Conservation (phyloP, 106 monocot species). For the Acanthochlamys bracteata region DNA sequence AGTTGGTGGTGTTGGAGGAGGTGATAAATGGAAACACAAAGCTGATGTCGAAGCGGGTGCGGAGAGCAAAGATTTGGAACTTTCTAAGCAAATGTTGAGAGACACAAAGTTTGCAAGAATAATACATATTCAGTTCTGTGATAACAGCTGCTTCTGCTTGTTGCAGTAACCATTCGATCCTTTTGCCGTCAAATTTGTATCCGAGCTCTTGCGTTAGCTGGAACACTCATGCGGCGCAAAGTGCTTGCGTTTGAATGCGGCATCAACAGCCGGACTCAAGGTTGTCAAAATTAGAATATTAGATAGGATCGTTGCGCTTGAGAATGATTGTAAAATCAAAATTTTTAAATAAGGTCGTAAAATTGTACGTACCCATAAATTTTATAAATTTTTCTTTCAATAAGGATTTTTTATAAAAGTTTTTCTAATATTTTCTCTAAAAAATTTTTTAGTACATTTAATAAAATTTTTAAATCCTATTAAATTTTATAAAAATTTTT, state of each 20-base stretch:
- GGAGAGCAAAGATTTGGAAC: constrained; percentile 40
- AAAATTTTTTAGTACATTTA: no score
- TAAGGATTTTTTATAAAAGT: no score
- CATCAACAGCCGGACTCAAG: no score
- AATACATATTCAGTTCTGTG: constrained; percentile 71
- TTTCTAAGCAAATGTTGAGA: constrained; percentile 65
- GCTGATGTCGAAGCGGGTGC: constrained; percentile 20
- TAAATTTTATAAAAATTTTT: no score
- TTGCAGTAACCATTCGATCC: constrained; percentile 80
- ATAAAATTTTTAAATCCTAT: no score
- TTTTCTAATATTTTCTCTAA: no score
- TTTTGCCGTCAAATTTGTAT: constrained; percentile 72
- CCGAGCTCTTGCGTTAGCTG: constrained; percentile 68
- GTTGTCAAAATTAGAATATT: no score
- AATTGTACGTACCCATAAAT: no score
- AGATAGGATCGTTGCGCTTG: no score
- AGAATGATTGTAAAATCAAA: no score
- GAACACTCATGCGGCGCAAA: constrained; percentile 72
- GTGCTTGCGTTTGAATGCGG: constrained; percentile 66
- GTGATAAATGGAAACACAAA: constrained; percentile 2
- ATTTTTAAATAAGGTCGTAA: no score
- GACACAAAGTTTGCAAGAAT: constrained; percentile 82
- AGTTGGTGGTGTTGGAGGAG: constrained; percentile 1
- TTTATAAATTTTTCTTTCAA: no score
- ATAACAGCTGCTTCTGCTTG: constrained; percentile 84